Conservation (phyloP, 129 eudicot genomes). For the Chrysanthemum lavandulifolium region DNA sequence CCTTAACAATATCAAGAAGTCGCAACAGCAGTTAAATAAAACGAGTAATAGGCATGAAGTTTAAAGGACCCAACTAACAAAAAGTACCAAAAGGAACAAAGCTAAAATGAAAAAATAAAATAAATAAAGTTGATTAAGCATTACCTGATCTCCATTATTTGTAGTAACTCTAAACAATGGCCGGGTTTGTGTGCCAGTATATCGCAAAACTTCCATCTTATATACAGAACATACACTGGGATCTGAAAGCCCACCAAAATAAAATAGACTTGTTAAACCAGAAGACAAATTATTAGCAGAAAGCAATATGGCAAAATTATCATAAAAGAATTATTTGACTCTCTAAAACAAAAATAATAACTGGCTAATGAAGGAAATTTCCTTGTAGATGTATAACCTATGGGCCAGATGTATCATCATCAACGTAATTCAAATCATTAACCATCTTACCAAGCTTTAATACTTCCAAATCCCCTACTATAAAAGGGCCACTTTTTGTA, state of each 20-base stretch:
- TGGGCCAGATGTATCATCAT: constrained; percentile 59
- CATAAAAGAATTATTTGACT: background rate
- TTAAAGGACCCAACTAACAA: background rate
- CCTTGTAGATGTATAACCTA: constrained; percentile 80
- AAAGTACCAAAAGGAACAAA: background rate
- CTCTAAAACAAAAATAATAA: constrained; percentile 21
- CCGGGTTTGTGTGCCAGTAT: constrained; percentile 49
- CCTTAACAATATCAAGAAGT: background rate
- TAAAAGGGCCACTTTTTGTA: constrained; percentile 48
- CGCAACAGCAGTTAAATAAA: constrained; percentile 12
- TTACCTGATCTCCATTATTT: constrained; percentile 77
- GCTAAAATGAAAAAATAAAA: background rate
- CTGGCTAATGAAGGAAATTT: constrained; percentile 73
- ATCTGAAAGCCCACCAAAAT: constrained; percentile 41
- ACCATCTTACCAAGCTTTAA: constrained; percentile 71
- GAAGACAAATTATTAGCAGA: background rate
- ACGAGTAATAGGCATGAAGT: background rate
- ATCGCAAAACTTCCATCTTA: constrained; percentile 85
- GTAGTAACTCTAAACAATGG: constrained; percentile 78
- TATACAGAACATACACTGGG: constrained; percentile 47
- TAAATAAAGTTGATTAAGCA: background rate
- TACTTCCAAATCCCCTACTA: constrained; percentile 65
- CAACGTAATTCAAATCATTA: constrained; percentile 48
- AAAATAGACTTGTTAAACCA: constrained; percentile 6
- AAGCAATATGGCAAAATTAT: constrained; percentile 1